Conservation (phyloP, 1,284 basidiomycete genomes). For the Peniophora sp. region DNA sequence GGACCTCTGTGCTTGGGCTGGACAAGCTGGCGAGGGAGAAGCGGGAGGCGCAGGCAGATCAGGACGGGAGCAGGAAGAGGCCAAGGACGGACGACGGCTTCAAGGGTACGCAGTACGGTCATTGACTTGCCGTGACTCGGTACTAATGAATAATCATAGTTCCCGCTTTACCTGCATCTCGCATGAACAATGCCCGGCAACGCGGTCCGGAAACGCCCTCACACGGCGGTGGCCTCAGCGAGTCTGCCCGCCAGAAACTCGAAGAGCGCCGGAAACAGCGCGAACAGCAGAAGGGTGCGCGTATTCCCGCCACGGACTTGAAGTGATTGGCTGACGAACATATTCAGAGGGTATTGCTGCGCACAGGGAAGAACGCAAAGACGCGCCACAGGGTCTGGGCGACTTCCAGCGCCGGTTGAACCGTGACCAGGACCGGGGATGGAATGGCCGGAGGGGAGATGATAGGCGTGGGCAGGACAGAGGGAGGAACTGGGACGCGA, state of each 20-base stretch:
- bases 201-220: conserved; percentile 88
- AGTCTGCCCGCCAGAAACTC: conserved; percentile 59
- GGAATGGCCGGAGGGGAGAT: conserved; percentile 16
- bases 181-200: conserved; percentile 55
- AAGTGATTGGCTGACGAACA: conserved; percentile 3
- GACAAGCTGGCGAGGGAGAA: conserved; percentile 87
- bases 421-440: conserved; percentile 36
- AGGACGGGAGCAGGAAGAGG: conserved; percentile 56
- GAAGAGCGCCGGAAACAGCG: conserved; percentile 69
- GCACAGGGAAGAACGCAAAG: conserved; percentile 39
- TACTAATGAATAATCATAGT: conserved; percentile 36
- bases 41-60: conserved; percentile 41
- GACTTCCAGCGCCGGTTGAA: conserved; percentile 67
- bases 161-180: conserved; percentile 58
- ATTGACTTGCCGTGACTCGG: neutral
- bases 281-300: conserved; percentile 58
- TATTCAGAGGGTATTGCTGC: conserved; percentile 54
- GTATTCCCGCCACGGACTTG: neutral
- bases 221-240: conserved; percentile 84
- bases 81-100: conserved; percentile 62
- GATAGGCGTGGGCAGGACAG: conserved; percentile 12
- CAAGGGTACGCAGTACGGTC: conserved; percentile 59
- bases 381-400: conserved; percentile 58
- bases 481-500: conserved; percentile 54
- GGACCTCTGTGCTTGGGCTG: conserved; percentile 74